Conservation (phyloP, 2,329 filamentous ascomycete genomes). For the Colletotrichum sojae region DNA sequence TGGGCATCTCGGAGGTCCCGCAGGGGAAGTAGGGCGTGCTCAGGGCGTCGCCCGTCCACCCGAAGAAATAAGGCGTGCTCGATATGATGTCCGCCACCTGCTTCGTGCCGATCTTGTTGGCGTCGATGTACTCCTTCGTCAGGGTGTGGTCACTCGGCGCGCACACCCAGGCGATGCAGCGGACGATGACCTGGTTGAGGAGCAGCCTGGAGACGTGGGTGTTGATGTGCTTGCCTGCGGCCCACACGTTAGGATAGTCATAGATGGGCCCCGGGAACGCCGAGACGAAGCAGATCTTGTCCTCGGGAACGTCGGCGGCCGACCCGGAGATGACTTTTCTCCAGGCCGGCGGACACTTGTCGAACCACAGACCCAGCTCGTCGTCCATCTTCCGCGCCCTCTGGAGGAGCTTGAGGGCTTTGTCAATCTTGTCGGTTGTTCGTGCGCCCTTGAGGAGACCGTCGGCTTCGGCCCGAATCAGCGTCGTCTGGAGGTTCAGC, state of each 20-base stretch:
- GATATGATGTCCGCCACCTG: slow-evolving; percentile 44
- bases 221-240: slow-evolving; percentile 45
- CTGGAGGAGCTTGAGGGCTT: slow-evolving; percentile 43
- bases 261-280: slow-evolving; percentile 43
- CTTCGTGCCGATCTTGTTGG: slow-evolving; percentile 41
- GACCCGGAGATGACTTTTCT: slow-evolving; percentile 41
- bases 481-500: slow-evolving; percentile 45
- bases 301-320: slow-evolving; percentile 39
- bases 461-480: slow-evolving; percentile 45
- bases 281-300: slow-evolving; percentile 35
- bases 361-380: slow-evolving; percentile 43
- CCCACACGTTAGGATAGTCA: slow-evolving; percentile 45
- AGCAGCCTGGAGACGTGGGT: slow-evolving; percentile 44
- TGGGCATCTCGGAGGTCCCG: slow-evolving; percentile 44
- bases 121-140: slow-evolving; percentile 43
- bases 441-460: slow-evolving; percentile 39
- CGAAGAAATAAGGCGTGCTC: slow-evolving; percentile 44
- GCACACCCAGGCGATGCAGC: slow-evolving; percentile 45
- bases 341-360: slow-evolving; percentile 43
- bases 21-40: slow-evolving; percentile 45
- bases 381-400: slow-evolving; percentile 41
- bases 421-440: slow-evolving; percentile 43
- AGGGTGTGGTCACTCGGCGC: slow-evolving; percentile 43
- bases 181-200: slow-evolving; percentile 43
- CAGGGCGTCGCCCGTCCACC: slow-evolving; percentile 43